These are phyloP conservation scores for Moesziomyces parantarcticus DNA, from an alignment of 1,284 basidiomycete species.

Conservation along the genomic window DNA sequence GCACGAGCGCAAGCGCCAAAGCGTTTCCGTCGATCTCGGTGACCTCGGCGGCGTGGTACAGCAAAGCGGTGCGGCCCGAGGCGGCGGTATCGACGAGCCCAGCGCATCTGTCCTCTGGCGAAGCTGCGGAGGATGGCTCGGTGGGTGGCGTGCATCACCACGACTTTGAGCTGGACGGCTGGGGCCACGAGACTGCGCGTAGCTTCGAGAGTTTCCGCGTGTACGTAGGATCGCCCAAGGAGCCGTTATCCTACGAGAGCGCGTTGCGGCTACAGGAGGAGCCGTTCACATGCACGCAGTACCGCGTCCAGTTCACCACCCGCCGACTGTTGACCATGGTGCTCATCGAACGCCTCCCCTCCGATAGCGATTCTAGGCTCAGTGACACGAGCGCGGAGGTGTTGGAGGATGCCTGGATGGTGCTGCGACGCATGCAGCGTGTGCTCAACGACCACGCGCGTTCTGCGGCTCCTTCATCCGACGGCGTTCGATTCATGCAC, in stretches of 20 bases:
- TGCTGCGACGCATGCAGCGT: conserved; percentile 37
- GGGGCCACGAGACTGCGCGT: conserved; percentile 40
- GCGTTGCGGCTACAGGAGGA: conserved; percentile 10
- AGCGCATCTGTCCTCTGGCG: conserved; percentile 15
- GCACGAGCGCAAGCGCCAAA: conserved; percentile 38
- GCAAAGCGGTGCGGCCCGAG: conserved; percentile 30
- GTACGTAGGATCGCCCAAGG: conserved; percentile 23
- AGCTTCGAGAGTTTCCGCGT: conserved; percentile 32
- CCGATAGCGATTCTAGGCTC: conserved; percentile 2
- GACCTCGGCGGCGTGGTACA: conserved; percentile 56
- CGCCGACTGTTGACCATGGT: conserved; percentile 37
- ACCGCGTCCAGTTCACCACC: conserved; percentile 26
- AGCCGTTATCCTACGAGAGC: conserved; percentile 18
- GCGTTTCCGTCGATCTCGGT: conserved; percentile 53
- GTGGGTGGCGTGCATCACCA: conserved; percentile 32
- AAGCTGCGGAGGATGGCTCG: conserved; percentile 15
- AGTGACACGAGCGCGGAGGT: background rate
- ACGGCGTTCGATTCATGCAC: conserved; percentile 28
- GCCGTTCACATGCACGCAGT: conserved; percentile 12
- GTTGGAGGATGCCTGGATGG: conserved; percentile 35
- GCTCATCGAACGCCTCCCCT: conserved; percentile 23
- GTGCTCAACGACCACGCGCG: conserved; percentile 46
- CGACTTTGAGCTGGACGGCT: conserved; percentile 51
- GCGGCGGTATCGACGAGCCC: conserved; percentile 12
- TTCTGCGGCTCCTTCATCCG: background rate